These are phyloP conservation scores for Chaetoscypha palmicola DNA, from an alignment of 2,329 filamentous ascomycete species.

Conservation along the genomic window DNA sequence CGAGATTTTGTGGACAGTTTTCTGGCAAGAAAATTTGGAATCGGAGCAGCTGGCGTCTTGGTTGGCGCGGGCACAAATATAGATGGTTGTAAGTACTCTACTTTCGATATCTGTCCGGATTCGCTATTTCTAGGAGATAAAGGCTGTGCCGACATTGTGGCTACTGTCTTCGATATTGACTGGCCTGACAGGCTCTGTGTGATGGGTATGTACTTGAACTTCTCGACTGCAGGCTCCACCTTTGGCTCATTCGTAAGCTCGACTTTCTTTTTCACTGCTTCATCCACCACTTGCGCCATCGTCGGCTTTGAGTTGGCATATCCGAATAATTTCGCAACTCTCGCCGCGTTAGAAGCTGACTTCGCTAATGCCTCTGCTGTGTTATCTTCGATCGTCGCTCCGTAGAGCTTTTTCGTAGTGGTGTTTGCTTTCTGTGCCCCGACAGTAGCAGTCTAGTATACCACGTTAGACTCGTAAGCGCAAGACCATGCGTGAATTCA, in stretches of 20 bases:
- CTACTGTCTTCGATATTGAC: background rate
- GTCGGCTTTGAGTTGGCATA: constrained; percentile 9
- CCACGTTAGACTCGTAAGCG: background rate
- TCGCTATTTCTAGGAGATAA: too few relatives aligned
- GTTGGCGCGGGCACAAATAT: background rate
- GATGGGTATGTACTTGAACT: background rate
- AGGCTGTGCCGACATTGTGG: background rate
- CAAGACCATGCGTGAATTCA: background rate
- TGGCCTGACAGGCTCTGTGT: background rate
- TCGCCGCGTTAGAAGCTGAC: constrained; percentile 14
- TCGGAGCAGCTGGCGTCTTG: background rate
- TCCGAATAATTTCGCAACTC: constrained; percentile 20
- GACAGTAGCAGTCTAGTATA: background rate
- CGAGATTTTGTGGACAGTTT: too few relatives aligned
- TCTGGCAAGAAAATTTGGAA: background rate
- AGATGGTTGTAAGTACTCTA: background rate
- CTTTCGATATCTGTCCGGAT: too few relatives aligned
- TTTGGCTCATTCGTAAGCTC: background rate
- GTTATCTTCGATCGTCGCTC: background rate
- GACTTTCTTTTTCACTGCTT: background rate
- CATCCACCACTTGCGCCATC: constrained; percentile 1
- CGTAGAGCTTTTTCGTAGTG: constrained; percentile 10
- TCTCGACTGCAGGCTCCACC: background rate
- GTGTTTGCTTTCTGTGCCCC: background rate
- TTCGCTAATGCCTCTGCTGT: constrained; percentile 2